Percentiles rank a stretch among this genome's conserved stretches.
Evolutionary conservation across 2,329 filamentous ascomycete genomes (phyloP).

Genomic region (Aspergillus quadricinctus): DNA sequence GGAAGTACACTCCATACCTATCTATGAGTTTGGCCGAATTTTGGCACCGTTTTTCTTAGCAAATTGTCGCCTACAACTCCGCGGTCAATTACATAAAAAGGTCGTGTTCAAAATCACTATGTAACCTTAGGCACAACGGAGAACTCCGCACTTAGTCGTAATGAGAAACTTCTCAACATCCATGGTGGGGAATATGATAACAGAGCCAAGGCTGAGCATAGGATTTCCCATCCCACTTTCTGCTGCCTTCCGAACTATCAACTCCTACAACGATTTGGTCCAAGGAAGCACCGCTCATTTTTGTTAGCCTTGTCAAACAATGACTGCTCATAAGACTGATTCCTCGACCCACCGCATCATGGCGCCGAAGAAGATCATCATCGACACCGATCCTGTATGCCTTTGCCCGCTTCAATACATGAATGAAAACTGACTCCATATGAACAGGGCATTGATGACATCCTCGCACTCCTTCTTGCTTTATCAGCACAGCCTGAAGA

Average conservation of each 20-base stretch:
- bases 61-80: neutral
- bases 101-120: neutral
- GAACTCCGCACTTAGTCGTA: neutral
- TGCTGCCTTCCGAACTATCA: neutral
- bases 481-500: constrained; percentile 78
- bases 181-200: neutral
- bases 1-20: neutral
- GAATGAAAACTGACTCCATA: neutral
- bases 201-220: neutral
- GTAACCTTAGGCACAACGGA: neutral
- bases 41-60: neutral
- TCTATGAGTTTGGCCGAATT: neutral
- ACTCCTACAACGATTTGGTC: neutral
- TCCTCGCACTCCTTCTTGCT: constrained; percentile 81
- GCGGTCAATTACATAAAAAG: neutral
- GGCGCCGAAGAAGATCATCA: constrained; percentile 75
- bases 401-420: neutral
- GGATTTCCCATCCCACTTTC: neutral
- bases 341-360: constrained; percentile 38
- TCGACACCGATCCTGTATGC: constrained; percentile 86
- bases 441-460: constrained; percentile 73
- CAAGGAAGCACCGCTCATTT: neutral
- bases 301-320: neutral
- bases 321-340: neutral
- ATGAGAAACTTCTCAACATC: no score